These are phyloP conservation scores for Solanum clarkiae DNA, from an alignment of 257 asterid species.

Conservation along the genomic window DNA sequence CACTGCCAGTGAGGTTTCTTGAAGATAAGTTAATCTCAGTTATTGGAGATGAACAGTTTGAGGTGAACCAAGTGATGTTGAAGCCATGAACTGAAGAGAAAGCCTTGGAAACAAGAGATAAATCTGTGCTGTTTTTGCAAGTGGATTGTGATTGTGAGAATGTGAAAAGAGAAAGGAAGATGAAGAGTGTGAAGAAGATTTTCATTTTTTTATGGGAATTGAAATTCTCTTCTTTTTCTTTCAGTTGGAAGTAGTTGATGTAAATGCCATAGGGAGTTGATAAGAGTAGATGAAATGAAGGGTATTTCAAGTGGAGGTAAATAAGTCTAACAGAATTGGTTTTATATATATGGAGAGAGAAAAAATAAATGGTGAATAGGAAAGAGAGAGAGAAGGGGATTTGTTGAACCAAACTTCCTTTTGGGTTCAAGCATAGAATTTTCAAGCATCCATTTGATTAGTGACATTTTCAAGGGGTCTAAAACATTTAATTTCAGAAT, in stretches of 20 bases:
- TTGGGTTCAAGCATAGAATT: neutral
- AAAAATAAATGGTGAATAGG: neutral
- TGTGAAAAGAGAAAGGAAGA: constrained; percentile 19
- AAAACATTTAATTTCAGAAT: no score
- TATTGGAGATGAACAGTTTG: constrained; percentile 38
- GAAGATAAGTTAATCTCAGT: constrained; percentile 36
- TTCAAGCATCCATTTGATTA: neutral
- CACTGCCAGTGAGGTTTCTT: constrained; percentile 48
- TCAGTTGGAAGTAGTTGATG: neutral
- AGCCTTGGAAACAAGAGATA: constrained; percentile 34
- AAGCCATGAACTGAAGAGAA: constrained; percentile 68
- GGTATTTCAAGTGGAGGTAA: neutral
- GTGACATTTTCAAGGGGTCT: neutral
- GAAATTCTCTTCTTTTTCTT: neutral
- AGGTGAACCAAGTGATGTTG: constrained; percentile 41
- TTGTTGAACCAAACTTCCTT: neutral
- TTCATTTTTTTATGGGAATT: constrained; percentile 10
- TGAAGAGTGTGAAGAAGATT: constrained; percentile 13
- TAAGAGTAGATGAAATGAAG: neutral
- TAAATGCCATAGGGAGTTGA: neutral
- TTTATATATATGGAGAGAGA: neutral
- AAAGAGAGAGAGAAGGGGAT: neutral
- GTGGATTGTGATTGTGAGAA: constrained; percentile 15
- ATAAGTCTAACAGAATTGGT: neutral
- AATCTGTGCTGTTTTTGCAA: constrained; percentile 34